Evolutionary conservation across 805 yeast species (phyloP), one percentile per base, ranked within the genome.

Genomic region (Yamadazyma scolyti): DNA sequence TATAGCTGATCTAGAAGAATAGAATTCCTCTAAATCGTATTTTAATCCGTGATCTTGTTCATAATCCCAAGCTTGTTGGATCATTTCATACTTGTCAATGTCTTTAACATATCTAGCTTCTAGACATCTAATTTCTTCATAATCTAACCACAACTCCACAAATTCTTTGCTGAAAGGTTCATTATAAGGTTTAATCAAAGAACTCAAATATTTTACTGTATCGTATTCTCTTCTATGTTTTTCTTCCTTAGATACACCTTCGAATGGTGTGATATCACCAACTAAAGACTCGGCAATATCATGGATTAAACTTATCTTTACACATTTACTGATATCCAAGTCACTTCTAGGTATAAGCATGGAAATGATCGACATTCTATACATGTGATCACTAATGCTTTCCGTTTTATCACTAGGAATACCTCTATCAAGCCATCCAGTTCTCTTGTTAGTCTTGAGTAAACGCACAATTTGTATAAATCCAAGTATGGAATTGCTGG

Each of bases 41-140:
- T 56, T 57, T 25, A 77, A 73, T 8, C 77, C 71, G 44, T 67
- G 73, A 42, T 66, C 65, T 45, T 77, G 79, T 61, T 87, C 96
- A 52, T 89, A 90, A 56, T 88, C 85, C 71, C 77, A 77, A 23
- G 89, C 81, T 61, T 85, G 86, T 43, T 82, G 72, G 42, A 84
- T 66, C 75, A 88, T 75, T 59, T 88, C 97, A 51, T 75, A 83
- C 66, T 90, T 90, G 58, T 90, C 97, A 39, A 93, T 77, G 57
- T 90, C 97, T 61, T 90, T 90, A 42, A 90, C 96, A 44, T 86
- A 85, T 33, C 79, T 69, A 9, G 97, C 96, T 56, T 90, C 97
- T 16, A 75, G 54, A 25, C 81, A 75, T 44, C 86, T 69, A 45
- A 85, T 82, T 49, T 82, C 78, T 62, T 90, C 98, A 59, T 90